Conservation (phyloP, 202 grass and related monocot species). For the Zoysia matrella region DNA sequence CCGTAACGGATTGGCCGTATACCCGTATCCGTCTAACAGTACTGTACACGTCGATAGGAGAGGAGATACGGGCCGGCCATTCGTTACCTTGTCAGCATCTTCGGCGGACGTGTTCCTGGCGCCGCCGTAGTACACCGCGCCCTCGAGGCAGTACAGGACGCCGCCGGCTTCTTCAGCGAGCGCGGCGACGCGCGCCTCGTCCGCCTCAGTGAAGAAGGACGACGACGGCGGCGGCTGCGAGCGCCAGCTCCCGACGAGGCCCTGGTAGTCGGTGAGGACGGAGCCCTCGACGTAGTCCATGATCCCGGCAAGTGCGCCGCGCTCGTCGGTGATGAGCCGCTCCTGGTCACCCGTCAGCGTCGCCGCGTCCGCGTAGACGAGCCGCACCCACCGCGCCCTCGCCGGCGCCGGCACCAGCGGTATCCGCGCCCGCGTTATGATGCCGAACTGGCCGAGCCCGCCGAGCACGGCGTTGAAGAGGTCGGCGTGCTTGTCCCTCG, state of each 20-base stretch:
- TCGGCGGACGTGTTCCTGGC: conserved; percentile 15
- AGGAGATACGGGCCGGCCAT: too few species aligned
- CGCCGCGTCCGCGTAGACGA: conserved; percentile 58
- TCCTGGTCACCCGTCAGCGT: conserved; percentile 67
- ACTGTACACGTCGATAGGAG: too few species aligned
- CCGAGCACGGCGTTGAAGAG: conserved; percentile 78
- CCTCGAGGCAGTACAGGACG: conserved; percentile 74
- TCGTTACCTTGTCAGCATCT: conserved; percentile 57
- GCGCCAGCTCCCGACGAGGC: conserved; percentile 58
- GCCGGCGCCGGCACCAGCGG: conserved; percentile 53
- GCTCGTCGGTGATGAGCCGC: conserved; percentile 45
- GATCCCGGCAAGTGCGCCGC: conserved; percentile 33
- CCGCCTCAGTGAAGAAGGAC: conserved; percentile 53
- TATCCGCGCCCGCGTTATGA: conserved; percentile 86
- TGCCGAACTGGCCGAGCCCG: conserved; percentile 84
- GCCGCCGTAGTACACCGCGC: conserved; percentile 64
- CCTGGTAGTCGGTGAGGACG: conserved; percentile 46
- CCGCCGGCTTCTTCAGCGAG: conserved; percentile 40
- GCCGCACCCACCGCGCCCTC: conserved; percentile 66
- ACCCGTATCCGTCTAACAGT: too few species aligned
- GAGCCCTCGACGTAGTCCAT: conserved; percentile 87
- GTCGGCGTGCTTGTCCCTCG: conserved; percentile 43
- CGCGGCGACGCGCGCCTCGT: conserved; percentile 29
- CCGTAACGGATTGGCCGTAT: too few species aligned
- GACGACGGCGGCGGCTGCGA: conserved; percentile 37